Evolutionary conservation across 148 eudicot genomes (phyloP).

Genomic region (Chenopodium quinoa): DNA sequence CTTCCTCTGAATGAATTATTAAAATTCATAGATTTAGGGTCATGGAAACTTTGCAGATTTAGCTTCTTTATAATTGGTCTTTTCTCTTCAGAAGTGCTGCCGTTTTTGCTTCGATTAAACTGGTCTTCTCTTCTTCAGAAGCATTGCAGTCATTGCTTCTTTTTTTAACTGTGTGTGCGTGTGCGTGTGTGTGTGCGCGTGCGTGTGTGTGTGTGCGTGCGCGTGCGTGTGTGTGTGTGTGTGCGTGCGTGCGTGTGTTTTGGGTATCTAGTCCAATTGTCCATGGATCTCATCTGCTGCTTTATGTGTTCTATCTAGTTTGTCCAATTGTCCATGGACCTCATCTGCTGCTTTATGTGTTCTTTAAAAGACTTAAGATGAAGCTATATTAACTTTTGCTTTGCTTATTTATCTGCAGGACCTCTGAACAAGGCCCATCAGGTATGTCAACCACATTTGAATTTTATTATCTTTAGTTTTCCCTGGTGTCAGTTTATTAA

Average conservation of each 20-base stretch:
- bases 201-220: background rate
- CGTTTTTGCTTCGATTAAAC: background rate
- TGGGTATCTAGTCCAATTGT: background rate
- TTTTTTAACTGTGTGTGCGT: too few relatives aligned
- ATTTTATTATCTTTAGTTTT: conserved; percentile 3
- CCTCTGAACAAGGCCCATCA: conserved; percentile 80
- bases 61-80: background rate
- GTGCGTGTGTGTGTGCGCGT: background rate
- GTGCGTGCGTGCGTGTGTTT: too few relatives aligned
- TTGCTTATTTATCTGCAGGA: conserved; percentile 52
- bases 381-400: conserved; percentile 19
- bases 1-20: background rate
- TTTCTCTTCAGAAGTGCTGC: background rate
- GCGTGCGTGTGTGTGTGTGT: too few relatives aligned
- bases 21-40: too few relatives aligned
- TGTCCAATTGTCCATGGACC: background rate
- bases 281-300: background rate
- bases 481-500: background rate
- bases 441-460: conserved; percentile 43
- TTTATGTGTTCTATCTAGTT: background rate
- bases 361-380: background rate
- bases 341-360: background rate
- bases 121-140: too few relatives aligned
- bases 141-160: too few relatives aligned
- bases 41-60: background rate